A percentile compares a stretch with the other conserved stretches of the same genome.
Evolutionary conservation across 1,284 basidiomycete genomes (phyloP).

Genomic region (Fistulinella staudtii): DNA sequence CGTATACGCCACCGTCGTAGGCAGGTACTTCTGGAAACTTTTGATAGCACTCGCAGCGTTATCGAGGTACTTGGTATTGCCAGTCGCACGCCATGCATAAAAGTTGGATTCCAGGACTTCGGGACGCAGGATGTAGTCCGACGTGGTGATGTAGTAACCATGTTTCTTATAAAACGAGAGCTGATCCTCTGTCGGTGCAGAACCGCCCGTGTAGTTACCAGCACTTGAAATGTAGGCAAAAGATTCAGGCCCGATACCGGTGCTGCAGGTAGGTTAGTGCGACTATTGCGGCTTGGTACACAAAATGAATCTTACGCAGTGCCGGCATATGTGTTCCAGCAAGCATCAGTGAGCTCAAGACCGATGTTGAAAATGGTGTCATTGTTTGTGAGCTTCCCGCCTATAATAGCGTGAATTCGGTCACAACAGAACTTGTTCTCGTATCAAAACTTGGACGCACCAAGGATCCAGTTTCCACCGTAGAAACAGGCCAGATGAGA

Average conservation of each 20-base stretch:
- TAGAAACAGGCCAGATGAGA: slow-evolving; percentile 70
- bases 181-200: slow-evolving; percentile 34
- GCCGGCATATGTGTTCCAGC: slow-evolving; percentile 74
- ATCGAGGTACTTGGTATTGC: slow-evolving; percentile 42
- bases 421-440: background rate
- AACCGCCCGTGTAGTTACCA: slow-evolving; percentile 47
- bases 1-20: slow-evolving; percentile 41
- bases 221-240: slow-evolving; percentile 59
- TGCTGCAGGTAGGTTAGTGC: too few relatives aligned
- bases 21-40: slow-evolving; percentile 46
- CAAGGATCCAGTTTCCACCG: slow-evolving; percentile 71
- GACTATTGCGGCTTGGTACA: too few relatives aligned
- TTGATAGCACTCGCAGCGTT: slow-evolving; percentile 36
- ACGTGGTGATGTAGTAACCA: slow-evolving; percentile 58
- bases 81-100: slow-evolving; percentile 71
- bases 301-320: slow-evolving; percentile 48
- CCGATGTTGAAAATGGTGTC: slow-evolving; percentile 62
- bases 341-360: slow-evolving; percentile 59
- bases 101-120: slow-evolving; percentile 78
- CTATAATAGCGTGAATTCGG: slow-evolving; percentile 29
- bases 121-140: slow-evolving; percentile 55
- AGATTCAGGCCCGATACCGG: slow-evolving; percentile 67
- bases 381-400: slow-evolving; percentile 63
- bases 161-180: slow-evolving; percentile 52
- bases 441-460: too few relatives aligned